Evolutionary conservation across 2,329 filamentous ascomycete genomes (phyloP), one percentile per base, ranked within the genome.

Genomic region (Sporothrix humicola): DNA sequence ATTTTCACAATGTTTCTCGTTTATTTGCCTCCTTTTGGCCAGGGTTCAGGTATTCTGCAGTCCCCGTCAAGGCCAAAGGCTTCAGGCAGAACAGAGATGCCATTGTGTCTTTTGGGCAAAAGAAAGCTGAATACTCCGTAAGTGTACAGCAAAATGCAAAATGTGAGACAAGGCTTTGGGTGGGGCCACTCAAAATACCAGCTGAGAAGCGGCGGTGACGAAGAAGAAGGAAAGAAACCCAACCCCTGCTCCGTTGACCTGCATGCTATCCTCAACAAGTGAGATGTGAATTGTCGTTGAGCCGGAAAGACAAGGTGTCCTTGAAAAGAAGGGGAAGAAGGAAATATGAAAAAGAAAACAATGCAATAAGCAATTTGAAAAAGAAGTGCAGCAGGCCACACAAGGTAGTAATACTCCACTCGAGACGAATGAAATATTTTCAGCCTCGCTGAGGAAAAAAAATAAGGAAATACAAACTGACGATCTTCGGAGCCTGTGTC

Each of bases 191-290:
- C 54, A 69, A 59, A 61, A 46, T 10, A 4, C 59, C 68, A 73
- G 72, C 72, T 73, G 72, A 70, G 37, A 73, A 71, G 56, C 68
- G 68, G 72, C 72, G 72, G 72, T 73, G 72, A 73, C 68, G 31
- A 68, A 31, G 10, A 72, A 63, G 48, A 72, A 23, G 58, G 44
- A 72, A 42, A 26, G 31, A 54, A 63, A 72, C 13, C 20, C 58
- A 46, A 17, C 69, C 56, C 20, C 42, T 61, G 54, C 44, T 46
- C 42, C n/a, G n/a, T 26, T 46, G 10, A 42, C 37, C 58, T 72
- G 70, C 70, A 65, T 54, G 26, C 23, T 59, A 17, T 54, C 59
- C 70, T 50, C 70, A 72, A 65, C 58, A 44, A 65, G n/a, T 44
- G 52, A 48, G 52, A n/a, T 37, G n/a, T n/a, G 13, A 37, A 37